Base-by-base conservation (phyloP, 164 flowering plant species). In the Vitis amurensis region DNA sequence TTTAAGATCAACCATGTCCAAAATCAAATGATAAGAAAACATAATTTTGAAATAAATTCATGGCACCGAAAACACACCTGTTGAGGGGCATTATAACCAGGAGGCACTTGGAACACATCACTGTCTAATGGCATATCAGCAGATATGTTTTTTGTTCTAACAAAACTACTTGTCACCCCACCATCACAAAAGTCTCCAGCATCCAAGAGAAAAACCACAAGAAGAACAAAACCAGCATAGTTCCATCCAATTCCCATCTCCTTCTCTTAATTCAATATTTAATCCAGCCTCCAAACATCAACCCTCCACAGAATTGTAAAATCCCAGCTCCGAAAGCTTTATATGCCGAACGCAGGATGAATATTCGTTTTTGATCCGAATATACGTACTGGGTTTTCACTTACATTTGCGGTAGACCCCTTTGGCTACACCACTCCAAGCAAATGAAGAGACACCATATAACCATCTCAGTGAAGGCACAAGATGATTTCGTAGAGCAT, bases 11-110 rank as follows among this genome's bases (percentile, higher is more conserved):
- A 37, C 44, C 7, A 4, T 37, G 44, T 37, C 44, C 44, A 37
- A 37, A 37, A 37, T 2, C 44, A 37, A 37, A 37, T 37, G 44
- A 37, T 37, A 37, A 37, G 44, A 37, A 6, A 37, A 37, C 44
- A 37, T 37, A 37, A 37, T 37, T 37, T 37, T 37, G 44, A 37
- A 37, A 37, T 7, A 37, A 37, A 37, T 3, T 37, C 44, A 37
- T 37, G 44, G 44, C 44, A 37, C 44, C 7, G 44, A 29, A 48
- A 17, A 10, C 60, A 55, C 9, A 86, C 87, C 85, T 84, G 86
- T 65, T 86, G 88, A 16, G 86, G 90, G 27, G 90, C 85, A 74
- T 87, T 87, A 52, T 84, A 81, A 4, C 90, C 90, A 50, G 79
- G 78, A 59, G 89, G 87, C 19, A 73, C 74, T 12, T 57, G 63